Evolutionary conservation across 805 yeast genomes (phyloP), one percentile per base, ranked within the genome.

Genomic region (Suhomyces kilbournensis): DNA sequence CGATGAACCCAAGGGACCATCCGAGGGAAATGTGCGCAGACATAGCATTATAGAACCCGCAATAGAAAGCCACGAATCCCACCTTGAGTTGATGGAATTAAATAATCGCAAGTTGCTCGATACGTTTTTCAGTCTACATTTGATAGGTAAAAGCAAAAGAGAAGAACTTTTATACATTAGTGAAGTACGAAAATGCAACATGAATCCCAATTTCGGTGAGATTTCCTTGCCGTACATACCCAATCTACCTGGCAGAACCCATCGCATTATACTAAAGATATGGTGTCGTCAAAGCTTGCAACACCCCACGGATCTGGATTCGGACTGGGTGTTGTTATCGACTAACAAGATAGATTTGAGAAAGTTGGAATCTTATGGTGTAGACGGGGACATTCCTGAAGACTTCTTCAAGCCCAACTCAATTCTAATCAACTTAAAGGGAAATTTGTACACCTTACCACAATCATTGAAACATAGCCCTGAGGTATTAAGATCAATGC

Each of bases 111-210:
- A 52, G 14, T 49, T 66, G 50, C 50, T 64, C 3, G 70, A 65
- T 46, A 54, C 63, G 9, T 71, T 70, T 53, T 56, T 66, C 51
- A 59, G 66, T n/a, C 25, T 71, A 10, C 69, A 68, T 49, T 47
- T 58, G 15, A 48, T 44, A 8, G 48, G 46, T 5, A 58, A 46
- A 10, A 53, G 42, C 14, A 34, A 54, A 14, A 39, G 44, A 15
- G 58, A 56, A 14, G 44, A 51, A 30, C 56, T 69, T 46, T 47
- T 71, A 3, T 71, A 70, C 52, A 61, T 73, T 26, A 71, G 76
- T 53, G 77, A 72, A 52, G 59, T 68, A 5, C 53, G 61, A 1
- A 30, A 40, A 4, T 48, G 52, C 14, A 58, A 55, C 49, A 48
- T 60, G 60, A 59, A 58, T 42, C 73, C 73, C 10, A 56, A 60